Evolutionary conservation across 768 basidiomycete genomes (phyloP), one percentile per base, ranked within the genome.

Genomic region (Pleurotus ostreatus): DNA sequence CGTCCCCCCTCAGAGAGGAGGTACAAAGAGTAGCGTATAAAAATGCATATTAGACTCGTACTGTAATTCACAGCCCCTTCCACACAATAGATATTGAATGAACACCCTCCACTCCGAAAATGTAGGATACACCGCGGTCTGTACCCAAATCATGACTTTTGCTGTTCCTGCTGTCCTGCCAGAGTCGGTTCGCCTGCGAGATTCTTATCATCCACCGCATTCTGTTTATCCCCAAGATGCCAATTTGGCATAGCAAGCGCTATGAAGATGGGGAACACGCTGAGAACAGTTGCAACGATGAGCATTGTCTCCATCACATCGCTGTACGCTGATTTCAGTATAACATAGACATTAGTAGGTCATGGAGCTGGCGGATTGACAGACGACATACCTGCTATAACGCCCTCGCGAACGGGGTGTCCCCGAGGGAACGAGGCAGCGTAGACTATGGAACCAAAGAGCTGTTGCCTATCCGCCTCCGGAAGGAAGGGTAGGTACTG

Each of bases 181-280:
- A 49, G 60, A 1, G 61, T 59, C 30, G 53, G 49, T 47, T 69
- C 66, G 11, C 72, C 73, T 1, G 65, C 57, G 18, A 74, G 63
- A 57, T 70, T 63, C 2, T 62, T 60, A 38, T 71, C 62, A n/a
- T 89, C 86, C 13, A 86, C 78, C 0, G 87, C 85, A 65, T 89
- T 91, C 68, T 91, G 89, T 41, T 71, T 72, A 61, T 88, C 82
- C 13, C 84, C 83, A 49, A 93, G 82, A 58, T 81, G 77, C 77
- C 82, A 85, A 62, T 89, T 73, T 12, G 82, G 81, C 74, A 88
- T 84, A 54, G 81, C 70, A 61, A 88, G 68, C 2, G 86, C 69
- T 57, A 84, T 72, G 26, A 81, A 30, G 54, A 89, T 70, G 6
- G 88, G 87, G 0, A 88, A 63, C 48, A 87, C 70, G 57, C 80